A percentile compares a stretch with the other conserved stretches of the same genome.
Conservation (phyloP, 768 basidiomycete genomes). For the Phanerochaete carnosa region DNA sequence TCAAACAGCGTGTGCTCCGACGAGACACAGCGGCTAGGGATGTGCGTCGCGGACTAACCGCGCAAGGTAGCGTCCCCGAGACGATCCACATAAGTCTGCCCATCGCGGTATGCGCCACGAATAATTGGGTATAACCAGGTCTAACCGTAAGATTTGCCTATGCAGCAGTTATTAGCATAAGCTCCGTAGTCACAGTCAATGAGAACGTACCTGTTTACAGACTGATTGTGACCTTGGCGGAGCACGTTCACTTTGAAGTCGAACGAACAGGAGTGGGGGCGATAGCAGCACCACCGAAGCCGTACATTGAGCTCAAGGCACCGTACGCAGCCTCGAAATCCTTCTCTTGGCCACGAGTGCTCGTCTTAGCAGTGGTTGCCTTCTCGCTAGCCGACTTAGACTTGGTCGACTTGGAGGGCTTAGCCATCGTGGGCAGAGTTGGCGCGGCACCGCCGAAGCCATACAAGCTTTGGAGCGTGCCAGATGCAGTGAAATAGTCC, state of each 20-base stretch:
- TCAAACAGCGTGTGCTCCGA: neutral
- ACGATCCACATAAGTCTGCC: neutral
- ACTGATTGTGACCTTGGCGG: neutral
- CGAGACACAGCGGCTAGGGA: neutral
- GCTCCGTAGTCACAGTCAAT: too few relatives aligned
- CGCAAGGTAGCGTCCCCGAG: neutral
- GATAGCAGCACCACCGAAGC: neutral
- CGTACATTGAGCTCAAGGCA: neutral
- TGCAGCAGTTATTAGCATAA: too few relatives aligned
- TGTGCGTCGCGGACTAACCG: neutral
- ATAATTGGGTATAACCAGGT: neutral
- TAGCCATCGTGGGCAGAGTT: neutral
- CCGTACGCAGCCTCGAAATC: neutral
- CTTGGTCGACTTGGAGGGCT: neutral
- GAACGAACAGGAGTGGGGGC: neutral
- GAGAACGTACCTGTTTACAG: too few relatives aligned
- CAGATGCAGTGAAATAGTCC: neutral
- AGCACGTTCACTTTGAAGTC: neutral
- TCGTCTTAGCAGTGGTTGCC: neutral
- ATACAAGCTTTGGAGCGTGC: neutral
- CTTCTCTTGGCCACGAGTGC: neutral
- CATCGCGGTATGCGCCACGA: neutral
- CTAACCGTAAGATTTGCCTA: neutral
- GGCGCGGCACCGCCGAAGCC: conserved; percentile 2
- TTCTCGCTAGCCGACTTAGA: neutral